phyloP scores from a whole-genome alignment of 2,329 filamentous ascomycete species.

The Xylaria polymorpha region DNA sequence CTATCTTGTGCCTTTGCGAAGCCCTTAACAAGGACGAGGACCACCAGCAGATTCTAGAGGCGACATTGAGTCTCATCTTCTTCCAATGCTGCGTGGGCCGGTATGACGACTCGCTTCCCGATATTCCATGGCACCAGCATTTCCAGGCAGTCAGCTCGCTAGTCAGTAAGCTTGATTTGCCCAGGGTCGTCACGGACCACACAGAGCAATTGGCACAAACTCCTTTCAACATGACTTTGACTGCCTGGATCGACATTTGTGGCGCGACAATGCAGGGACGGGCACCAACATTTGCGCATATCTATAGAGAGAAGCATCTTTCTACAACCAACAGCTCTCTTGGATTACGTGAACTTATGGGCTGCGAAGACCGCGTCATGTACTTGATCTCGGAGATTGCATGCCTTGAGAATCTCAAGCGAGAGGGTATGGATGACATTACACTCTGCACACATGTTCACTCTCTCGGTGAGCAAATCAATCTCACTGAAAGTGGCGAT shows the following conservation, averaged over 20 bases:
- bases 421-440: constrained; percentile 84
- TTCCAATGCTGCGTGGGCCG: constrained; percentile 93
- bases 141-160: constrained; percentile 91
- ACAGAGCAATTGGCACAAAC: constrained; percentile 71
- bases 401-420: constrained; percentile 90
- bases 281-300: constrained; percentile 89
- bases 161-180: constrained; percentile 85
- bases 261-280: constrained; percentile 91
- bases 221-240: constrained; percentile 94
- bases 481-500: constrained; percentile 77
- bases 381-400: constrained; percentile 98
- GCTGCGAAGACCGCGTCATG: constrained; percentile 97
- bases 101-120: constrained; percentile 83
- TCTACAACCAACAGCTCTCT: constrained; percentile 69
- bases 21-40: constrained; percentile 82
- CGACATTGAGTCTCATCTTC: constrained; percentile 93
- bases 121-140: constrained; percentile 97
- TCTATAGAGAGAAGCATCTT: constrained; percentile 94
- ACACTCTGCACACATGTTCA: constrained; percentile 89
- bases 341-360: constrained; percentile 93
- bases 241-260: constrained; percentile 96
- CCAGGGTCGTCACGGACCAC: constrained; percentile 71
- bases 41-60: constrained; percentile 89
- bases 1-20: constrained; percentile 86
- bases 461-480: constrained; percentile 87